Conservation (phyloP, 805 yeast species). For the Candida coquimbonensis region DNA sequence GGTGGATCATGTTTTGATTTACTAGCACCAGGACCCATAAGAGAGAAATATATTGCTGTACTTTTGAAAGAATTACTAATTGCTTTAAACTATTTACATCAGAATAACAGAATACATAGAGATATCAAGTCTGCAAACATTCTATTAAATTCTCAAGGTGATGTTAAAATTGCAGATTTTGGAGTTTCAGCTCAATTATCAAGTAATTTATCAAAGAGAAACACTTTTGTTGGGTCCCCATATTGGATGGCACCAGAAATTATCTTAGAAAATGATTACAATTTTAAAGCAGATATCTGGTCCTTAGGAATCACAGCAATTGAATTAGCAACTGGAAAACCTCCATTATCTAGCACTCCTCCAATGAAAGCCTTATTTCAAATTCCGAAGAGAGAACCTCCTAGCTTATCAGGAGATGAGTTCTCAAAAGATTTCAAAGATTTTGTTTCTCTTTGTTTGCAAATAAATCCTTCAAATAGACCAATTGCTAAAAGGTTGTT, state of each 20-base stretch:
- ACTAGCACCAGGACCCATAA: conserved; percentile 80
- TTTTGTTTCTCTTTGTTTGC: conserved; percentile 65
- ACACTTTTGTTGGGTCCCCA: conserved; percentile 70
- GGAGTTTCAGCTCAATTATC: conserved; percentile 89
- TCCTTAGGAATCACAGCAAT: conserved; percentile 90
- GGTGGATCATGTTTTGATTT: conserved; percentile 84
- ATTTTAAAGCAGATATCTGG: conserved; percentile 94
- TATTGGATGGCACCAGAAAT: conserved; percentile 99
- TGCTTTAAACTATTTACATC: conserved; percentile 66
- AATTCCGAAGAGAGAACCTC: conserved; percentile 65
- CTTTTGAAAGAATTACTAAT: conserved; percentile 71
- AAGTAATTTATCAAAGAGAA: conserved; percentile 56
- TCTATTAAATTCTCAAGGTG: conserved; percentile 59
- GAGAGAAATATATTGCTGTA: conserved; percentile 73
- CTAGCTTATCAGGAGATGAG: conserved; percentile 74
- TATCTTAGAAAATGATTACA: conserved; percentile 79
- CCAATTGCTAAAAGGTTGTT: conserved; percentile 58
- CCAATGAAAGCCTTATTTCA: conserved; percentile 34
- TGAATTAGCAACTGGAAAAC: conserved; percentile 93
- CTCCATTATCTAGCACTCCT: conserved; percentile 82
- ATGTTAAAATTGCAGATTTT: conserved; percentile 87
- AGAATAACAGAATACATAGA: conserved; percentile 79
- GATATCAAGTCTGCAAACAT: conserved; percentile 94
- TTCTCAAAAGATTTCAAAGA: conserved; percentile 60
- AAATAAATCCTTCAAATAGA: conserved; percentile 60